Conservation (phyloP, 306 rosid species). For the Cucumis hystrix region DNA sequence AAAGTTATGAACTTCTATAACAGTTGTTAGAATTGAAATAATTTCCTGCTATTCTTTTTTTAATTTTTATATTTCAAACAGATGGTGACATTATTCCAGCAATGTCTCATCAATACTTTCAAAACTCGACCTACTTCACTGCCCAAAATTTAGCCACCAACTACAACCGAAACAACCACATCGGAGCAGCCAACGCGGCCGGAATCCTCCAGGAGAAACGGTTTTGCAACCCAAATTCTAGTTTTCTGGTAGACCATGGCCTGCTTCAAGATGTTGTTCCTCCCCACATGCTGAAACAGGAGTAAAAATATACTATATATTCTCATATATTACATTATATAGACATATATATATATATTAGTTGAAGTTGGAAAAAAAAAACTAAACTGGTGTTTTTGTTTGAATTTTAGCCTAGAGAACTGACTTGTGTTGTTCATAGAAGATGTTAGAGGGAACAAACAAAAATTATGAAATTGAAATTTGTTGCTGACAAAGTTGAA, state of each 20-base stretch:
- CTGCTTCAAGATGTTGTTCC: slow-evolving; percentile 86
- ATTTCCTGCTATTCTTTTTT: background rate
- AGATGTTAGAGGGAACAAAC: background rate
- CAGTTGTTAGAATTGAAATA: no score
- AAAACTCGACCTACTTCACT: background rate
- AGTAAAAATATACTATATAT: slow-evolving; percentile 4
- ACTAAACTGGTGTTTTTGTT: background rate
- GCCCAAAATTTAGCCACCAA: background rate
- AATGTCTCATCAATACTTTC: background rate
- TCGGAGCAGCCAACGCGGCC: background rate
- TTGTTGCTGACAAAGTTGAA: background rate
- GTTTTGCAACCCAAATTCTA: slow-evolving; percentile 26
- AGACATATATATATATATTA: background rate
- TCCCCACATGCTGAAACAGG: slow-evolving; percentile 62
- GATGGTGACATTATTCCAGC: background rate
- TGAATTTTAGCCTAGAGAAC: background rate
- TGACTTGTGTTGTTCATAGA: slow-evolving; percentile 2
- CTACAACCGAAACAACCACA: background rate
- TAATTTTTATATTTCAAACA: background rate
- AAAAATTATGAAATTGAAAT: background rate
- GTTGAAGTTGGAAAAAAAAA: background rate
- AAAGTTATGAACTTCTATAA: no score
- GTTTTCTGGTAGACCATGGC: slow-evolving; percentile 43
- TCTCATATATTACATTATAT: no score
- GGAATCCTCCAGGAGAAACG: slow-evolving; percentile 39